Conservation (phyloP, 352 stramenopile genomes). For the Elongisporangium prolatum region DNA sequence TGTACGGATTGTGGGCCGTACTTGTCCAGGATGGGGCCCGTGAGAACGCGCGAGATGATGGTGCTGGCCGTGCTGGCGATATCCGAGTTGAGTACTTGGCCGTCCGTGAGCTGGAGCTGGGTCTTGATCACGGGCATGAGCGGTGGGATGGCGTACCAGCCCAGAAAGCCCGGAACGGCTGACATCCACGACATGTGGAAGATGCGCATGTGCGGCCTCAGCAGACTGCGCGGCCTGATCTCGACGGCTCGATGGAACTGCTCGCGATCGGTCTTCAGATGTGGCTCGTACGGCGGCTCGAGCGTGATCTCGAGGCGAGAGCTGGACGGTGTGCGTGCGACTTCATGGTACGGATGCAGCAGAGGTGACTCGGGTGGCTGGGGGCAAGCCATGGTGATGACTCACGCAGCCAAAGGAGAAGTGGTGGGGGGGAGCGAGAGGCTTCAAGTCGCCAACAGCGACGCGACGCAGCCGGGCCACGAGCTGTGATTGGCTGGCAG, state of each 20-base stretch:
- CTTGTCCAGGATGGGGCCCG: slow-evolving; percentile 91
- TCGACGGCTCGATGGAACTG: slow-evolving; percentile 68
- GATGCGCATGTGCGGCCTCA: slow-evolving; percentile 91
- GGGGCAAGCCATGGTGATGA: neutral
- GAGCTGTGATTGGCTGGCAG: neutral
- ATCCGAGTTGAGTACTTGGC: slow-evolving; percentile 90
- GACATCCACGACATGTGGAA: slow-evolving; percentile 92
- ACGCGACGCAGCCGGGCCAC: neutral
- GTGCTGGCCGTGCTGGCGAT: slow-evolving; percentile 90
- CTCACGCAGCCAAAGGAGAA: neutral
- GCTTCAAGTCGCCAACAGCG: neutral
- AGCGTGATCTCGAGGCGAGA: slow-evolving; percentile 5
- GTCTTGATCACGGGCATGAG: slow-evolving; percentile 90
- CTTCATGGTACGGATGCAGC: slow-evolving; percentile 1
- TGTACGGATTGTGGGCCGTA: slow-evolving; percentile 88
- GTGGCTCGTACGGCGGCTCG: slow-evolving; percentile 36
- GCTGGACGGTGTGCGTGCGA: neutral
- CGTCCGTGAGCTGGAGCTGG: slow-evolving; percentile 77
- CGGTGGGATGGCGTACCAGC: slow-evolving; percentile 94
- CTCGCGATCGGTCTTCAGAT: slow-evolving; percentile 27
- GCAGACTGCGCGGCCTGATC: slow-evolving; percentile 77
- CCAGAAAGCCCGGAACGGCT: slow-evolving; percentile 92
- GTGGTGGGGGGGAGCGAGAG: neutral
- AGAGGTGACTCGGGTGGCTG: neutral
- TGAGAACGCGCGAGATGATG: slow-evolving; percentile 90